Percentiles rank a stretch among this genome's conserved stretches.
Conservation (phyloP, 2,329 filamentous ascomycete genomes). For the Paecilomyces niveus region DNA sequence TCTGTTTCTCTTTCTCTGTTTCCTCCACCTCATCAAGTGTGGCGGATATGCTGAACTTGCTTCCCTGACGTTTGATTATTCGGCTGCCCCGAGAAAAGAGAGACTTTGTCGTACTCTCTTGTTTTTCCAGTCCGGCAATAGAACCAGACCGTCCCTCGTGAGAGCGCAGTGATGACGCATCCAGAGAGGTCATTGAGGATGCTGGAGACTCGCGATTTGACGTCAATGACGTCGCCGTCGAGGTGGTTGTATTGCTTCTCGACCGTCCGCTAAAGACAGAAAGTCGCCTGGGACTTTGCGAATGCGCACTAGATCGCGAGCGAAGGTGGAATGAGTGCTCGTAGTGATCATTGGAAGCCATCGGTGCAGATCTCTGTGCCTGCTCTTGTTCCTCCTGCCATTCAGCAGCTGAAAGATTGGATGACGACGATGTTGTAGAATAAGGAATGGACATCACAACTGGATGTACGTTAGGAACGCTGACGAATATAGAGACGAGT, state of each 20-base stretch:
- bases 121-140: constrained; percentile 22
- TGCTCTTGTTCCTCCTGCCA: constrained; percentile 18
- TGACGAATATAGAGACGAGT: not conserved
- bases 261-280: constrained; percentile 35
- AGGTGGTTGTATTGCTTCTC: constrained; percentile 44
- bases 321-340: constrained; percentile 28
- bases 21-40: constrained; percentile 36
- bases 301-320: constrained; percentile 27
- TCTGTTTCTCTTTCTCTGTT: constrained; percentile 22
- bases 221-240: constrained; percentile 34
- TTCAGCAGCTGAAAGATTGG: not conserved
- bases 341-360: constrained; percentile 24
- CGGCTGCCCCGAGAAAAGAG: constrained; percentile 38
- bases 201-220: constrained; percentile 34
- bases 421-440: not conserved
- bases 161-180: constrained; percentile 20
- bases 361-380: constrained; percentile 22
- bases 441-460: not conserved
- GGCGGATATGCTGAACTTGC: constrained; percentile 37
- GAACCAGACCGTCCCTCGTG: constrained; percentile 26
- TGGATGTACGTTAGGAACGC: not conserved
- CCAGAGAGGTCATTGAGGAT: constrained; percentile 33
- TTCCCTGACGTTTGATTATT: constrained; percentile 41
- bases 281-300: constrained; percentile 31
- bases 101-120: constrained; percentile 31